phyloP scores from a whole-genome alignment of 1,139 yeast genomes.

The Meyerozyma elateridarum region DNA sequence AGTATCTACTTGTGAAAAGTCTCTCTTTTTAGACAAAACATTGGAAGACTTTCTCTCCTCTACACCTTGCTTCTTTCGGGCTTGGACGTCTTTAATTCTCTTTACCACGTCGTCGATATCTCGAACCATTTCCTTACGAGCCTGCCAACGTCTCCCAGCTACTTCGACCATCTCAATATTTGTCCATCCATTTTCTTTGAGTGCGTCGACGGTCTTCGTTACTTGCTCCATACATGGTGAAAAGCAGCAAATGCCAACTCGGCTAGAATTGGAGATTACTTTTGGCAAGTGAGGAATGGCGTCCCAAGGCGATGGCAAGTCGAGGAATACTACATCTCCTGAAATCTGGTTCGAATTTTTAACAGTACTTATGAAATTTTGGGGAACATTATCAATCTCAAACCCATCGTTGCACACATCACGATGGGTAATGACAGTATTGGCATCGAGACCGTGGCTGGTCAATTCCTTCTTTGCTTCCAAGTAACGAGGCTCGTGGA shows the following conservation, averaged over 20 bases:
- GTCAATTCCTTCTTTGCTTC: slow-evolving; percentile 78
- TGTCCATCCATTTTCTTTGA: slow-evolving; percentile 79
- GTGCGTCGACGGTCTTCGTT: slow-evolving; percentile 70
- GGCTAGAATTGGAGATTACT: slow-evolving; percentile 52
- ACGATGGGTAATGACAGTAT: slow-evolving; percentile 68
- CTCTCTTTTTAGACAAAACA: slow-evolving; percentile 18
- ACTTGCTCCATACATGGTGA: slow-evolving; percentile 99
- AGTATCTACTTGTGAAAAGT: slow-evolving; percentile 16
- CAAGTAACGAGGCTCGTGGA: slow-evolving; percentile 75
- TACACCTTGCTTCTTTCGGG: slow-evolving; percentile 69
- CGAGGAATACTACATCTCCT: slow-evolving; percentile 79
- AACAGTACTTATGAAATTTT: no score
- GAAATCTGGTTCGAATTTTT: slow-evolving; percentile 27
- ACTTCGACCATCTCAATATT: slow-evolving; percentile 91
- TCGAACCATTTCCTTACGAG: slow-evolving; percentile 84
- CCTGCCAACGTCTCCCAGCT: slow-evolving; percentile 83
- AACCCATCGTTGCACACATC: slow-evolving; percentile 93
- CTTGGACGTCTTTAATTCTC: slow-evolving; percentile 75
- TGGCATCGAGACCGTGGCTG: slow-evolving; percentile 58
- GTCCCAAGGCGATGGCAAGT: slow-evolving; percentile 95
- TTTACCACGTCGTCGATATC: slow-evolving; percentile 76
- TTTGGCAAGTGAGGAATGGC: slow-evolving; percentile 74
- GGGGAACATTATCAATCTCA: slow-evolving; percentile 38
- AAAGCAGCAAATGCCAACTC: slow-evolving; percentile 81
- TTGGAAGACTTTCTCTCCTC: slow-evolving; percentile 47